These are phyloP conservation scores for Postia placenta DNA, from an alignment of 768 basidiomycete species.

Conservation along the genomic window DNA sequence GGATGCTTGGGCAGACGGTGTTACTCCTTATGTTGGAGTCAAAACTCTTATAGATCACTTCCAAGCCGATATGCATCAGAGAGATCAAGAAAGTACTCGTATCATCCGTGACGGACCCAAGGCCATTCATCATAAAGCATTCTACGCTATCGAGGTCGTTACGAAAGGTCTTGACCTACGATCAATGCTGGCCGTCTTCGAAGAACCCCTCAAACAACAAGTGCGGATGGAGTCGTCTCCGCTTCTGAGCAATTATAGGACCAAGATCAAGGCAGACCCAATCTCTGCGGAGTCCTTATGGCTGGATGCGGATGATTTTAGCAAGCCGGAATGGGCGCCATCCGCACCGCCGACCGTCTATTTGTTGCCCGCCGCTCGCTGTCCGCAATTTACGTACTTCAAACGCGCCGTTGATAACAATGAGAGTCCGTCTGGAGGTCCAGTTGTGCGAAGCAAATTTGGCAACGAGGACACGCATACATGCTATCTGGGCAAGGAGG, in stretches of 20 bases:
- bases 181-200: slow-evolving; percentile 71
- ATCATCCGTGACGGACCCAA: slow-evolving; percentile 53
- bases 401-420: slow-evolving; percentile 38
- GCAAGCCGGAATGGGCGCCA: slow-evolving; percentile 58
- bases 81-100: slow-evolving; percentile 72
- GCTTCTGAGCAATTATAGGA: slow-evolving; percentile 43
- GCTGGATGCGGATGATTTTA: slow-evolving; percentile 81
- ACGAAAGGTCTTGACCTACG: slow-evolving; percentile 73
- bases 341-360: slow-evolving; percentile 52
- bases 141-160: slow-evolving; percentile 83
- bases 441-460: slow-evolving; percentile 64
- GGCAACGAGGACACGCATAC: slow-evolving; percentile 79
- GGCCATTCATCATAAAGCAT: slow-evolving; percentile 68
- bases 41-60: slow-evolving; percentile 80
- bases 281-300: slow-evolving; percentile 49
- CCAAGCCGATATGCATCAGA: slow-evolving; percentile 88
- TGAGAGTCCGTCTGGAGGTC: slow-evolving; percentile 33
- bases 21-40: slow-evolving; percentile 75
- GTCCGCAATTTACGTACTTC: slow-evolving; percentile 81
- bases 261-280: slow-evolving; percentile 36
- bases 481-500: slow-evolving; percentile 71
- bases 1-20: slow-evolving; percentile 77
- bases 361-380: slow-evolving; percentile 65
- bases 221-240: slow-evolving; percentile 44
- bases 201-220: slow-evolving; percentile 59